Evolutionary conservation across 441 rosid species (phyloP).

Genomic region (Populus hybrid): DNA sequence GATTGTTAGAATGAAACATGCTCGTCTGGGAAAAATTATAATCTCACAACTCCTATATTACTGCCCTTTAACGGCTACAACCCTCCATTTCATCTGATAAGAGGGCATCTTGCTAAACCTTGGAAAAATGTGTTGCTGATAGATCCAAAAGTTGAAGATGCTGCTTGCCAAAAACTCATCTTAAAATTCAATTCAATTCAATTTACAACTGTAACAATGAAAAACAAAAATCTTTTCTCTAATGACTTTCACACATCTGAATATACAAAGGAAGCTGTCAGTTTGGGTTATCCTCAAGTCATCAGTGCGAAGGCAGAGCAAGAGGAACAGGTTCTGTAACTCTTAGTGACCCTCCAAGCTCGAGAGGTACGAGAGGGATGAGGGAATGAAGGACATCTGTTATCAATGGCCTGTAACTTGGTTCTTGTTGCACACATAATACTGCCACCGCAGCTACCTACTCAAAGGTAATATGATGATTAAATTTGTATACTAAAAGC

Average conservation of each 20-base stretch:
- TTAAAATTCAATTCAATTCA: not conserved
- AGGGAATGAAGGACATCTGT: slow-evolving; percentile 93
- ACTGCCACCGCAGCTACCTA: slow-evolving; percentile 97
- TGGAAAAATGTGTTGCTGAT: not conserved
- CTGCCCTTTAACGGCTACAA: not conserved
- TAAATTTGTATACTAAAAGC: not conserved
- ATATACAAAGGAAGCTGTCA: slow-evolving; percentile 3
- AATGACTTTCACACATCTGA: slow-evolving; percentile 7
- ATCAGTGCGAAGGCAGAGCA: slow-evolving; percentile 2
- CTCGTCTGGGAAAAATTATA: not conserved
- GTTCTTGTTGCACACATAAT: slow-evolving; percentile 86
- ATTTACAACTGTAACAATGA: slow-evolving; percentile 10
- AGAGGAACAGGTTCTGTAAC: slow-evolving; percentile 35
- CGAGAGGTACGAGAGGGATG: slow-evolving; percentile 76
- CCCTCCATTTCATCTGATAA: not conserved
- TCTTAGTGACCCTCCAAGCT: slow-evolving; percentile 83
- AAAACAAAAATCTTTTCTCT: not conserved
- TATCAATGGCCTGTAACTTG: slow-evolving; percentile 91
- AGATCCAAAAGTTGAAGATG: not conserved
- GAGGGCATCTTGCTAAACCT: not conserved
- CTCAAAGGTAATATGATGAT: not conserved
- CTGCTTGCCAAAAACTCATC: not conserved
- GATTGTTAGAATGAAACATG: not conserved
- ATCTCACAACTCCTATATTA: not conserved
- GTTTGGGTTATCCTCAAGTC: not conserved